Percentiles rank a stretch among this genome's conserved stretches.
Conservation (phyloP, 2,329 filamentous ascomycete species). For the Neonectria sp. region DNA sequence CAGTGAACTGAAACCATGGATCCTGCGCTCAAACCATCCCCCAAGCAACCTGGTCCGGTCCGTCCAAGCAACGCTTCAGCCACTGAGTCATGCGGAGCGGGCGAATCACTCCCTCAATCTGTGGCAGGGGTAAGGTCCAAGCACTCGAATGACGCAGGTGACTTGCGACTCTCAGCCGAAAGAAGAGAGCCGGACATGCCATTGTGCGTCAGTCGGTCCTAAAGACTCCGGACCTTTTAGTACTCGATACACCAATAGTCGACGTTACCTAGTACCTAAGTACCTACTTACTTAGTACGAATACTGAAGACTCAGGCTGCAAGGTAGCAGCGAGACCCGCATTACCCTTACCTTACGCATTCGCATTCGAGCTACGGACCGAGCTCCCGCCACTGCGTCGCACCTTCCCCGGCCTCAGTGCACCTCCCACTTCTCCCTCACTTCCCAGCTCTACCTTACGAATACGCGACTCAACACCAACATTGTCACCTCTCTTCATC, state of each 20-base stretch:
- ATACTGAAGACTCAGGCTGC: neutral
- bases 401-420: constrained; percentile 33
- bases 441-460: constrained; percentile 11
- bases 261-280: neutral
- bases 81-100: constrained; percentile 20
- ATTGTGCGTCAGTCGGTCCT: neutral
- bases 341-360: constrained; percentile 1
- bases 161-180: constrained; percentile 32
- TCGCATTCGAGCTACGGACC: constrained; percentile 17
- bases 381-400: constrained; percentile 38
- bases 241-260: no score
- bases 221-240: neutral
- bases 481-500: constrained; percentile 13
- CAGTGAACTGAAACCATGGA: neutral
- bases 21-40: neutral
- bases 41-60: constrained; percentile 2
- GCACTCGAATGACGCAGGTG: constrained; percentile 45
- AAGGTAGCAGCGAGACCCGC: neutral
- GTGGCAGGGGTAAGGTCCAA: constrained; percentile 16
- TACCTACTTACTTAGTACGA: neutral
- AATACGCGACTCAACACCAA: constrained; percentile 16
- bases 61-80: constrained; percentile 24
- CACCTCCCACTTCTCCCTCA: constrained; percentile 17
- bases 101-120: constrained; percentile 33
- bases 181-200: neutral